Evolutionary conservation across 2,329 filamentous ascomycete genomes (phyloP).

Genomic region (Cladosporium sp.): DNA sequence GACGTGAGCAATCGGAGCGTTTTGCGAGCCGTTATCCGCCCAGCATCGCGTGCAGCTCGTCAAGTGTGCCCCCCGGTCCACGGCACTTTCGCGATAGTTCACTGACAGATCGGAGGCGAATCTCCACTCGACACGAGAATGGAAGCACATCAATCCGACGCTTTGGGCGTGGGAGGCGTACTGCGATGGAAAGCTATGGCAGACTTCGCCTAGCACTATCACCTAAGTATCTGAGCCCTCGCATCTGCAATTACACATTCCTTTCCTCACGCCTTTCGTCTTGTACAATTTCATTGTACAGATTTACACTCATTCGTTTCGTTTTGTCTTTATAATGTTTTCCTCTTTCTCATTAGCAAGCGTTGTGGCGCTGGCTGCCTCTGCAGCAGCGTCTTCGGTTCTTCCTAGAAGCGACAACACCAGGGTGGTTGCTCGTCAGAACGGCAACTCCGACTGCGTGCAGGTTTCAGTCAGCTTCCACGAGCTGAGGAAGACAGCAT

Average conservation of each 20-base stretch:
- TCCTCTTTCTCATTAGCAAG: conserved; percentile 13
- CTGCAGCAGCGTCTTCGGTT: conserved; percentile 12
- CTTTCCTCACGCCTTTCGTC: conserved; percentile 2
- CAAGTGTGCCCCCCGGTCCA: neutral
- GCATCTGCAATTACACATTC: neutral
- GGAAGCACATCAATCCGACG: neutral
- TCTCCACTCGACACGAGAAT: conserved; percentile 6
- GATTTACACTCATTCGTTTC: conserved; percentile 8
- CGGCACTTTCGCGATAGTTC: conserved; percentile 9
- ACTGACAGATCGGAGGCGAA: neutral
- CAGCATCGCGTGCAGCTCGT: conserved; percentile 1
- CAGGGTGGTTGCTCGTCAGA: conserved; percentile 12
- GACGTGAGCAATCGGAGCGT: neutral
- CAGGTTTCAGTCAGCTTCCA: conserved; percentile 20
- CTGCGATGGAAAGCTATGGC: neutral
- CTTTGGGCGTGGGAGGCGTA: conserved; percentile 4
- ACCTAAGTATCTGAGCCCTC: conserved; percentile 4
- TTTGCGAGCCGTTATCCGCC: neutral
- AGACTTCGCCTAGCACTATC: neutral
- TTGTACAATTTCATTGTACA: conserved; percentile 13
- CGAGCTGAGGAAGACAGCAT: conserved; percentile 12
- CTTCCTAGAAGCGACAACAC: conserved; percentile 5
- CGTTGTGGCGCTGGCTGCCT: conserved; percentile 13
- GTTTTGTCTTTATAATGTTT: conserved; percentile 17
- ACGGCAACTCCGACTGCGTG: conserved; percentile 8